Evolutionary conservation across 2,329 filamentous ascomycete genomes (phyloP), one percentile per base, ranked within the genome.

Genomic region (Cytospora piceae): DNA sequence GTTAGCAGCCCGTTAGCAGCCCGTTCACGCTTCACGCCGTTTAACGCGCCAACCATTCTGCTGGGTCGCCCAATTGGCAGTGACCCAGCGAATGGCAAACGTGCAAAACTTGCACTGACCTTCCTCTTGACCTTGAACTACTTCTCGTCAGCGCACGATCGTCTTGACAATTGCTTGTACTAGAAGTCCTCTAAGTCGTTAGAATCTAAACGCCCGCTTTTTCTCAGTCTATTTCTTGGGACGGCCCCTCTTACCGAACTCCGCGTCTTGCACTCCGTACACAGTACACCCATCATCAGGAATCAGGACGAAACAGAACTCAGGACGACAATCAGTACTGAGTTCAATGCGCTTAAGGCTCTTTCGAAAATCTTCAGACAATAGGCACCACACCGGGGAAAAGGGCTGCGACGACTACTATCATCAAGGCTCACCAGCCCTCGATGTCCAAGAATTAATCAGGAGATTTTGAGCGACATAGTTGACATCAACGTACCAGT

Each of bases 241-340:
- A 49, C 63, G 66, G 66, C 66, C 59, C 63, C 63, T 65, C 63
- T 63, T 65, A 53, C 63, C 66, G 66, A 63, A 31, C 27, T 63
- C 55, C 66, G 66, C 66, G 66, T 46, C 42, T 52, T 37, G 34
- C 37, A 37, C 37, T 57, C 53, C 53, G 22, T 46, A 31, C 29
- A 14, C 56, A 52, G 39, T 31, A 42, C 39, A 27, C 52, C 39
- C 17, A 37, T 42, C 61, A 51, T 24, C 32, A 32, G 39, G 29
- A 52, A 27, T 57, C 49, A 37, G 24, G 37, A 62, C 60, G 52
- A 62, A 56, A 62, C 60, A 9, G 17, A 39, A 17, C 37, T 46
- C 42, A 46, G 42, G 7, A 24, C 46, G 46, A 46, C 20, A 46
- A 6, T 22, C 7, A 11, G 12, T 22, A 42, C 39, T 42, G 34